Base-by-base conservation (phyloP, 148 eudicot species). In the Vaccinium macrocarpon region DNA sequence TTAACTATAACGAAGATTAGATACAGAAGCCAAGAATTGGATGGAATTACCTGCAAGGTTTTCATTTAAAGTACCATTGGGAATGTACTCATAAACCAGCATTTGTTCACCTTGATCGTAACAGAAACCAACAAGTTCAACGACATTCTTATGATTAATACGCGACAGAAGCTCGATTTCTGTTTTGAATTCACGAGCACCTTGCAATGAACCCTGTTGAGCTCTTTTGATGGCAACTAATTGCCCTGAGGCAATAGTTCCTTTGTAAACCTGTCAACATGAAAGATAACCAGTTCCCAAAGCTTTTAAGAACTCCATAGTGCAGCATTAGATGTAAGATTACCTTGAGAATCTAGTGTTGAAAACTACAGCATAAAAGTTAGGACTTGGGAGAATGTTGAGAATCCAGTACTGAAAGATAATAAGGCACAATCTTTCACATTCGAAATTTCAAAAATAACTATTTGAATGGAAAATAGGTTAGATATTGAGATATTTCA, bases 61-160 rank as follows among this genome's bases (percentile, higher is more conserved):
- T 27, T 89, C 90, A 23, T 76, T 85, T 53, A 91, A 80, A 76
- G 89, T 89, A 53, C 91, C 93, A 82, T 87, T 89, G 12, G 91
- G 71, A 78, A 91, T 85, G 16, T 86, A 91, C 84, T 91, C 93
- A 76, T 91, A 91, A 19, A 91, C 87, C 78, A 91, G 80, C 88
- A 91, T 91, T 68, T 89, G 93, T 81, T 91, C 93, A 32, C 89
- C 90, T 80, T 88, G 91, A 61, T 89, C 90, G 19, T 88, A 89
- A 83, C 93, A 91, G 84, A 91, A 91, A 42, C 93, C 93, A 11
- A 85, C 90, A 62, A 91, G 93, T 84, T 85, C 59, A 77, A 91
- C 90, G 10, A 91, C 91, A 83, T 91, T 91, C 81, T 89, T 91
- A 81, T 91, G 93, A 87, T 91, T 91, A 86, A 91, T 88, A 27